Conservation (phyloP, 2,329 filamentous ascomycete species). For the Aureobasidium pullulans region DNA sequence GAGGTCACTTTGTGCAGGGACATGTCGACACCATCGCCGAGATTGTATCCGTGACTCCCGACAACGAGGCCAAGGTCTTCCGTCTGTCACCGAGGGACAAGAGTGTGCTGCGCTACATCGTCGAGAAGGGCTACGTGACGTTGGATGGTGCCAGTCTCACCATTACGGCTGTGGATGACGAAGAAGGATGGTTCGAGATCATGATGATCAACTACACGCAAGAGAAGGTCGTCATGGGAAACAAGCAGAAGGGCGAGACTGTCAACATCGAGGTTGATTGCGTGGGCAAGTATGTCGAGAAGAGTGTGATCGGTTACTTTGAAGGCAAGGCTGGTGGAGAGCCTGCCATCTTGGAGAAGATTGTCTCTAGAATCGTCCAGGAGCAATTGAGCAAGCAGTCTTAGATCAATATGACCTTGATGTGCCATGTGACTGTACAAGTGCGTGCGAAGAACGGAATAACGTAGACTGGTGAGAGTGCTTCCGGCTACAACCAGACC, state of each 20-base stretch:
- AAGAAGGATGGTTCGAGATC: constrained; percentile 80
- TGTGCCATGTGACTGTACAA: background rate
- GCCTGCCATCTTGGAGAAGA: constrained; percentile 44
- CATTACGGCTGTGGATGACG: constrained; percentile 77
- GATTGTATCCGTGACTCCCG: constrained; percentile 63
- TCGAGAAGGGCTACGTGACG: constrained; percentile 93
- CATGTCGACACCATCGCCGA: constrained; percentile 87
- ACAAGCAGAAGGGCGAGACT: constrained; percentile 69
- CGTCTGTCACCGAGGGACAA: constrained; percentile 66
- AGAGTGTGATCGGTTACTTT: constrained; percentile 79
- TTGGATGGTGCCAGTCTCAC: constrained; percentile 94
- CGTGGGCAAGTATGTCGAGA: constrained; percentile 78
- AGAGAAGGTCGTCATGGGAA: constrained; percentile 76
- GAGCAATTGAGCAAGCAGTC: constrained; percentile 47
- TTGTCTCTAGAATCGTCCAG: constrained; percentile 62
- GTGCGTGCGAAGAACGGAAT: too few species aligned
- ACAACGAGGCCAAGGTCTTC: constrained; percentile 87
- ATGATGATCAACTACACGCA: constrained; percentile 98
- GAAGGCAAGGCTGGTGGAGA: constrained; percentile 46
- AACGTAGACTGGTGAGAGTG: too few species aligned
- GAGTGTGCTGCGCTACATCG: constrained; percentile 73
- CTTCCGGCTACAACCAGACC: too few species aligned
- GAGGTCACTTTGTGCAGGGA: constrained; percentile 95
- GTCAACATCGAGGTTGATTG: constrained; percentile 94
- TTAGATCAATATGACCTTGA: background rate